Evolutionary conservation across 2,329 filamentous ascomycete genomes (phyloP), one percentile per base, ranked within the genome.

Genomic region (Fusarium nematophilum): DNA sequence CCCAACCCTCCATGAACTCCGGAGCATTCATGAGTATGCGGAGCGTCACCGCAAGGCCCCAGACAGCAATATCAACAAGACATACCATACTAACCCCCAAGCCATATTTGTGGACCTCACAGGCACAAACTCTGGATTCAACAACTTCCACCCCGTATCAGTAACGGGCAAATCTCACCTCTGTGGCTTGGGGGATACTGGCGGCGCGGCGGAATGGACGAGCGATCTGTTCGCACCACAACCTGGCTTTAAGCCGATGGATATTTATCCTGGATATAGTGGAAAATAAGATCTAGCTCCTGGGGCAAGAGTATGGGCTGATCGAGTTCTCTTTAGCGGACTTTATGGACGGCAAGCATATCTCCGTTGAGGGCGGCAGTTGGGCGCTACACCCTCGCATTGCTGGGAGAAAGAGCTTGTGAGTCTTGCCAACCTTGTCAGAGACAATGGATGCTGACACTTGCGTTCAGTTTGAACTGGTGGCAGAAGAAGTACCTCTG

Each of bases 401-500:
- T 2, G 42, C 49, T 6, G 61, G 49, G 0, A 30, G 57, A 15
- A 62, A 62, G 36, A 59, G 38, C 5, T 65, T 64, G 62, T 64
- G 8, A 53, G 57, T 9, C 5, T 6, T 5, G 11, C 6, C 11
- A 30, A 13, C 29, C 6, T 3, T 13, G 3, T 10, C 9, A n/a
- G 29, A 15, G 14, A 15, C 29, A 8, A 31, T 5, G 30, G 30
- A 15, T 33, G 11, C 11, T 33, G 30, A 64, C 4, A 3, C 5
- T 4, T 2, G 1, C 4, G 21, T 21, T 6, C 4, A 63, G 59
- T 17, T 14, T 62, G 36, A 63, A 63, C 14, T 63, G 59, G 59
- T 60, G 59, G 59, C 59, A 64, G 40, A 63, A 42, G 13, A 63
- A 56, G 14, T 62, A 62, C 14, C 33, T 31, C 3, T 64, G 59